phyloP scores from a whole-genome alignment of 345 rosid species.

The Ricinus communis region DNA sequence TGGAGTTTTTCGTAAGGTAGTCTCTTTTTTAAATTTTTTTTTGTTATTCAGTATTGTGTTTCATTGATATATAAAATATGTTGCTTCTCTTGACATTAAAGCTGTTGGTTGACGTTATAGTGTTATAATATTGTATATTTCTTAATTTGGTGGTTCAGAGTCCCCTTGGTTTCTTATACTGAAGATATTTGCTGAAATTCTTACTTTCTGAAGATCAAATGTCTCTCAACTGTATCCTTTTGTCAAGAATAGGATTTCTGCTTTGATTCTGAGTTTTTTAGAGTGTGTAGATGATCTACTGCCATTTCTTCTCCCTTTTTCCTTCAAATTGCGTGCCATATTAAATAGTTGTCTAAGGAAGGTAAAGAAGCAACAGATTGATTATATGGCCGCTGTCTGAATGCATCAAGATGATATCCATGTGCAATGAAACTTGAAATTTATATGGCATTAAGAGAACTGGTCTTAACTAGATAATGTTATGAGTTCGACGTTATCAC shows the following conservation, averaged over 20 bases:
- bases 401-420: not conserved
- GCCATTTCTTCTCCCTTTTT: not conserved
- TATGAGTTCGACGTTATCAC: not conserved
- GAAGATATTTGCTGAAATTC: not conserved
- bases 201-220: not conserved
- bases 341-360: not conserved
- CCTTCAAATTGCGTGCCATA: not conserved
- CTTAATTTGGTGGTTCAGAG: not conserved
- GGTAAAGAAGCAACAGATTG: not conserved
- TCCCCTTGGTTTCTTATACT: not conserved
- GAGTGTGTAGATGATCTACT: too few relatives aligned
- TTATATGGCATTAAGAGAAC: not conserved
- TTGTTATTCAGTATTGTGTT: constrained; percentile 5
- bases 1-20: constrained; percentile 79
- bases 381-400: not conserved
- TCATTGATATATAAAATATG: constrained; percentile 2
- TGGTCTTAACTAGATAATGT: not conserved
- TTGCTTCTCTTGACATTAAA: constrained; percentile 10
- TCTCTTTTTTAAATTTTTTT: constrained; percentile 13
- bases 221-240: not conserved
- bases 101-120: not conserved
- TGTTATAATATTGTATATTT: not conserved
- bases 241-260: too few relatives aligned
- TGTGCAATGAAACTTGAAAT: not conserved
- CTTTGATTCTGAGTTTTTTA: too few relatives aligned